phyloP scores from a whole-genome alignment of 2,329 filamentous ascomycete species.

The Eutypella sp. region DNA sequence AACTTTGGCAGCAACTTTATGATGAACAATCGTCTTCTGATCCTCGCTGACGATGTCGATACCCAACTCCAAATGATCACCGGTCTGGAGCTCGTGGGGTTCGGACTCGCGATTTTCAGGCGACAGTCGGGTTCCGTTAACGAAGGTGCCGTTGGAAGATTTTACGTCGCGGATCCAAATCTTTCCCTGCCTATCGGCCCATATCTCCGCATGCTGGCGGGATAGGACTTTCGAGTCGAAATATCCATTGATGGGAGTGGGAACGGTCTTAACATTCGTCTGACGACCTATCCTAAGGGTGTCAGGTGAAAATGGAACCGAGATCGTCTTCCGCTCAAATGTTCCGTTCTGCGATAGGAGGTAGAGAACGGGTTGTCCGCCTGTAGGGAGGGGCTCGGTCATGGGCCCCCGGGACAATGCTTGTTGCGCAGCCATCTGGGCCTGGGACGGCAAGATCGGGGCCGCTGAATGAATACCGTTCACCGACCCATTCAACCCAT shows the following conservation, averaged over 20 bases:
- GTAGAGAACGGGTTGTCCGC: slow-evolving; percentile 73
- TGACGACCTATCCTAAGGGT: slow-evolving; percentile 89
- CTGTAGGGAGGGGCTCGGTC: slow-evolving; percentile 55
- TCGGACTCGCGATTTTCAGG: slow-evolving; percentile 95
- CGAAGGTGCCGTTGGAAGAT: slow-evolving; percentile 97
- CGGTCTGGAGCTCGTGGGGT: slow-evolving; percentile 84
- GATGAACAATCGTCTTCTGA: slow-evolving; percentile 96
- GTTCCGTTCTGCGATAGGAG: slow-evolving; percentile 90
- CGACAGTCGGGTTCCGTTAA: slow-evolving; percentile 85
- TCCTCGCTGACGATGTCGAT: slow-evolving; percentile 99
- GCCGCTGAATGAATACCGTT: slow-evolving; percentile 32
- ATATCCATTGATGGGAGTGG: slow-evolving; percentile 85
- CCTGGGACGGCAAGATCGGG: slow-evolving; percentile 32
- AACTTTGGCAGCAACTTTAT: slow-evolving; percentile 95
- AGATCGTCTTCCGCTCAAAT: slow-evolving; percentile 95
- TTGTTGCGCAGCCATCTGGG: slow-evolving; percentile 36
- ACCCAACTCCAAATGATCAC: slow-evolving; percentile 88
- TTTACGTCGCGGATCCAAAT: slow-evolving; percentile 97
- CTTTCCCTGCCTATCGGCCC: slow-evolving; percentile 76
- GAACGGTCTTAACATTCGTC: slow-evolving; percentile 93
- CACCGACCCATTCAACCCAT: slow-evolving; percentile 39
- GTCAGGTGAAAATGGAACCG: slow-evolving; percentile 90
- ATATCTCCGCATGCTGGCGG: slow-evolving; percentile 92
- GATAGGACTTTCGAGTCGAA: slow-evolving; percentile 98
- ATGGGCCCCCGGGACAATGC: slow-evolving; percentile 56